Conservation (phyloP, 495 filamentous ascomycete genomes). For the Penicillium pulvis region DNA sequence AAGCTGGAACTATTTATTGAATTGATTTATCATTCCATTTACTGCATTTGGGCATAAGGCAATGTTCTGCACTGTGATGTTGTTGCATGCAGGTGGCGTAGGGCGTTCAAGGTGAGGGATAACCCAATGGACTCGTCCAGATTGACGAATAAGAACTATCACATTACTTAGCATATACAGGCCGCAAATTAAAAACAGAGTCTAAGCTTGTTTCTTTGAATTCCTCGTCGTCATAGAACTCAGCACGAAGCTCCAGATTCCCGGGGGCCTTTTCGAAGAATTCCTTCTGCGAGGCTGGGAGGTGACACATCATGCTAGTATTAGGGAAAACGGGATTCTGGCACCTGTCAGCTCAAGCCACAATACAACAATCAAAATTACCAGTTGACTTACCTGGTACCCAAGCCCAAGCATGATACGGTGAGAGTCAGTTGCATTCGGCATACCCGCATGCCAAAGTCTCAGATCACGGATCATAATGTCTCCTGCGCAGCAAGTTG, state of each 20-base stretch:
- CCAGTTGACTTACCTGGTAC: background rate
- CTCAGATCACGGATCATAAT: conserved; percentile 57
- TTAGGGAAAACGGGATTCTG: background rate
- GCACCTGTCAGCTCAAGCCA: background rate
- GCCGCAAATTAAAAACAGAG: background rate
- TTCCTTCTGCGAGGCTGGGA: background rate
- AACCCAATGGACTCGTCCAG: background rate
- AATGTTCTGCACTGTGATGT: too few species aligned
- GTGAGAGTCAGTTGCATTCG: conserved; percentile 48
- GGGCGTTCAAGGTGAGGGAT: background rate
- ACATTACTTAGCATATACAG: background rate
- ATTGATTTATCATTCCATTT: too few species aligned
- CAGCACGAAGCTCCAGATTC: background rate
- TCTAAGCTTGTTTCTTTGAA: background rate
- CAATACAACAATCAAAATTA: background rate
- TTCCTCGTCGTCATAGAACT: background rate
- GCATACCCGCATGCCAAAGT: conserved; percentile 64
- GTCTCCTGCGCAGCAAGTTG: conserved; percentile 51
- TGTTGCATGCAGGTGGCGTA: too few species aligned
- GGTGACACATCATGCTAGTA: conserved; percentile 1
- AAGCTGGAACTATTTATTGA: too few species aligned
- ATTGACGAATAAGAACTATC: too few species aligned
- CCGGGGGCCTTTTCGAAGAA: background rate
- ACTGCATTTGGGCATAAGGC: too few species aligned
- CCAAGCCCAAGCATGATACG: conserved; percentile 53